Conservation (phyloP, 495 filamentous ascomycete genomes). For the Penicillium bialowiezense region DNA sequence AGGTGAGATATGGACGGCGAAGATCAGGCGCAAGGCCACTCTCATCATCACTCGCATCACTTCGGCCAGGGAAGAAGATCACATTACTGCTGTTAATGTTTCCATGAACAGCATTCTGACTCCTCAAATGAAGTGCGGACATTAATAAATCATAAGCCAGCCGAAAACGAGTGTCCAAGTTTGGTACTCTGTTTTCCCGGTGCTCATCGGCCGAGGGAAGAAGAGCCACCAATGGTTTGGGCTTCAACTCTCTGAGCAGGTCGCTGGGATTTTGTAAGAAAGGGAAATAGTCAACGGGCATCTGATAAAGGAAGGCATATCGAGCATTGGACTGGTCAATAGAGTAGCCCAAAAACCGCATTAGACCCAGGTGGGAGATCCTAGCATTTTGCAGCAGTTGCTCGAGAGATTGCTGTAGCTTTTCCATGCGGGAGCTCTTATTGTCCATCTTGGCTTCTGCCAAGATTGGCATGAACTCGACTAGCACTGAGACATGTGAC, state of each 20-base stretch:
- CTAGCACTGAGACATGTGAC: slow-evolving; percentile 39
- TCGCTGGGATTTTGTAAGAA: slow-evolving; percentile 46
- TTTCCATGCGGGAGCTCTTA: slow-evolving; percentile 34
- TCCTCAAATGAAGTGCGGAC: slow-evolving; percentile 72
- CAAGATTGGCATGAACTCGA: slow-evolving; percentile 48
- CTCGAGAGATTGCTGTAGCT: slow-evolving; percentile 41
- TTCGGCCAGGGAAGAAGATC: slow-evolving; percentile 64
- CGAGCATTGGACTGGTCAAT: slow-evolving; percentile 74
- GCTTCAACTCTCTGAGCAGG: slow-evolving; percentile 37
- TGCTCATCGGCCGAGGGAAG: slow-evolving; percentile 46
- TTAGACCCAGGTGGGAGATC: slow-evolving; percentile 56
- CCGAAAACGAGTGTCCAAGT: slow-evolving; percentile 77
- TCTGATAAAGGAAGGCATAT: slow-evolving; percentile 79
- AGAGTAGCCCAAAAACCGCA: slow-evolving; percentile 80
- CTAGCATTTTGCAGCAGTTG: slow-evolving; percentile 52
- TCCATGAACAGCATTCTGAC: slow-evolving; percentile 72
- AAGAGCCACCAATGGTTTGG: slow-evolving; percentile 47
- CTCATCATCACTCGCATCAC: slow-evolving; percentile 38
- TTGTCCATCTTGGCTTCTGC: slow-evolving; percentile 30
- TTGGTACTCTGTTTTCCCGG: slow-evolving; percentile 44
- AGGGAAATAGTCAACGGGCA: slow-evolving; percentile 60
- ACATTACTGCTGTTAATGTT: slow-evolving; percentile 80
- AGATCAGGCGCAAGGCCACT: slow-evolving; percentile 53
- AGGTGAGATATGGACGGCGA: slow-evolving; percentile 71
- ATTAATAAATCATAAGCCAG: slow-evolving; percentile 76